Base-by-base conservation (phyloP, 768 basidiomycete genomes). In the Suillus discolor region DNA sequence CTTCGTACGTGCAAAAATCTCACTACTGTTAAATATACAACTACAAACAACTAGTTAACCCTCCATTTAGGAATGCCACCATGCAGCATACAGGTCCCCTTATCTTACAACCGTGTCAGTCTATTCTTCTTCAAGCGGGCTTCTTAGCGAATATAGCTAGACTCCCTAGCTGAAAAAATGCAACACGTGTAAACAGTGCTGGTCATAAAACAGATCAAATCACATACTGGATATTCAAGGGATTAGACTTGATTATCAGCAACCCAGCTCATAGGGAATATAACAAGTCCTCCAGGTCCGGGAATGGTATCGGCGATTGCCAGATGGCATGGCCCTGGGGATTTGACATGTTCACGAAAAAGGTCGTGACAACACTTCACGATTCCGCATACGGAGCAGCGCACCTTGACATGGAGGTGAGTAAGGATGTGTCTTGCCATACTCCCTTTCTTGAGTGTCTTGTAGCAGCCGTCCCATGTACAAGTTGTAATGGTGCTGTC, bases 371-470 rank as follows among this genome's bases (percentile, higher is more conserved):
- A 23, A 4, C 38, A 39, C n/a, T 25, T 57, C 4, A 57, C 36
- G 7, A 57, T n/a, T 39, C 57, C 15, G 36, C 57, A 57, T 8
- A 23, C 13, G 1, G 66, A 61, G 49, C 66, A 64, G 11, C 23
- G 28, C 8, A 44, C 51, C 16, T 36, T 61, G 9, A 61, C 57
- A n/a, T 39, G 18, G 4, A 67, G 39, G 34, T 67, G 66, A 34
- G 66, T 47, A 41, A 64, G 59, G 6, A 67, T 25, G 16, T 67
- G 66, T 13, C 63, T 57, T 13, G 63, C 9, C 28, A 67, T 61
- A 41, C 63, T 61, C 18, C 39, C 57, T 1, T 7, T 36, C n/a
- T 47, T 64, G 28, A 57, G 23, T 2, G 25, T 59, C 15, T 61
- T 45, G 11, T 6, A 7, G 47, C 66, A 64, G 38, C 15, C 38